Evolutionary conservation across 2,329 filamentous ascomycete genomes (phyloP).

Genomic region (Akanthomyces muscarius): DNA sequence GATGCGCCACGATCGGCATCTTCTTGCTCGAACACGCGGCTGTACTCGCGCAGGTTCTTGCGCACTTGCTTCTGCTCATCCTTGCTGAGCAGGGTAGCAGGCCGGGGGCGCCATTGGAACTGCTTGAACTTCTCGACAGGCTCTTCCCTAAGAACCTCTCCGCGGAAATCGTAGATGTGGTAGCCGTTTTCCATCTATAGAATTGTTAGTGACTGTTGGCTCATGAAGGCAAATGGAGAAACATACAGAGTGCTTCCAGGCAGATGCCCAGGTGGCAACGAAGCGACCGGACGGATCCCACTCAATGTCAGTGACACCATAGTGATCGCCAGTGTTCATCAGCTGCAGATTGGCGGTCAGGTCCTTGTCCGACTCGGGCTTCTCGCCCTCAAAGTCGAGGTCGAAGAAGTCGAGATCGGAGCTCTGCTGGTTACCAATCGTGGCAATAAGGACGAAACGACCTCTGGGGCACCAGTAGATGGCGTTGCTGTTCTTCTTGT

Average conservation of each 20-base stretch:
- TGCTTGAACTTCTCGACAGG: slow-evolving; percentile 97
- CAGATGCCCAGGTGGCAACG: slow-evolving; percentile 86
- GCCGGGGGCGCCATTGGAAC: slow-evolving; percentile 88
- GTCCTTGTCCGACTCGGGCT: slow-evolving; percentile 88
- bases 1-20: slow-evolving; percentile 91
- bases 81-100: slow-evolving; percentile 84
- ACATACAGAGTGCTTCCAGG: slow-evolving; percentile 93
- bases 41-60: slow-evolving; percentile 98
- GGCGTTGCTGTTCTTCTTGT: slow-evolving; percentile 99
- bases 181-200: slow-evolving; percentile 98
- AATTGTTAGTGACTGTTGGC: slow-evolving; percentile 15
- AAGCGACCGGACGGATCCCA: slow-evolving; percentile 97
- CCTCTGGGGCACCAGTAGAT: slow-evolving; percentile 99
- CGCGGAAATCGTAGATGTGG: slow-evolving; percentile 96
- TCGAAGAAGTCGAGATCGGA: slow-evolving; percentile 98
- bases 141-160: slow-evolving; percentile 83
- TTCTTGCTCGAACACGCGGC: slow-evolving; percentile 89
- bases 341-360: slow-evolving; percentile 90
- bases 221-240: background rate
- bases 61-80: slow-evolving; percentile 97
- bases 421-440: slow-evolving; percentile 86
- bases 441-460: slow-evolving; percentile 90
- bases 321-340: slow-evolving; percentile 92
- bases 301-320: slow-evolving; percentile 94
- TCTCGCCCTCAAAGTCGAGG: slow-evolving; percentile 96